These are phyloP conservation scores for Madurella fahalii DNA, from an alignment of 2,329 filamentous ascomycete genomes.

Conservation along the genomic window DNA sequence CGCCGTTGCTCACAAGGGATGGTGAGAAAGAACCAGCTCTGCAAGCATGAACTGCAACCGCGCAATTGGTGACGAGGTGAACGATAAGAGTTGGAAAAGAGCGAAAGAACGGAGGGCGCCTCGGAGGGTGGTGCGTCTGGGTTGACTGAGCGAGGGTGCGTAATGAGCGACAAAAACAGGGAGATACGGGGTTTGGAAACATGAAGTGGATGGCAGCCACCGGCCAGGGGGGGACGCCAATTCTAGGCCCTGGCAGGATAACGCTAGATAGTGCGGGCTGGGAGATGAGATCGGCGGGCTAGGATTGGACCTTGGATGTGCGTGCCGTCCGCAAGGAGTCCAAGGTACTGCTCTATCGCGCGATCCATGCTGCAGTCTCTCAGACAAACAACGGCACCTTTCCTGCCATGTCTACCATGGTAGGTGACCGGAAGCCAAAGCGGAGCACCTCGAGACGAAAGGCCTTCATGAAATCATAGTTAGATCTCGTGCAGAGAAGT, in stretches of 20 bases:
- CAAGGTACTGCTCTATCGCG: slow-evolving; percentile 3
- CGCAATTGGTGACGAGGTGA: background rate
- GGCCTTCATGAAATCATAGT: background rate
- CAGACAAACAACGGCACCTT: slow-evolving; percentile 9
- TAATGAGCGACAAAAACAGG: slow-evolving; percentile 24
- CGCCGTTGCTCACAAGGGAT: slow-evolving; percentile 14
- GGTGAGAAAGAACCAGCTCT: slow-evolving; percentile 6
- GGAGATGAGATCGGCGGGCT: slow-evolving; percentile 22
- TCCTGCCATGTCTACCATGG: background rate
- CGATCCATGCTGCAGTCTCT: background rate
- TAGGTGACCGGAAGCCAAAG: background rate
- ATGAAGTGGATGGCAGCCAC: background rate
- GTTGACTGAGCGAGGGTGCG: slow-evolving; percentile 8
- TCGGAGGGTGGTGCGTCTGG: slow-evolving; percentile 7
- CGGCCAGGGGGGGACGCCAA: slow-evolving; percentile 5
- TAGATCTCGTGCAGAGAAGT: no score
- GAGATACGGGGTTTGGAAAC: slow-evolving; percentile 12
- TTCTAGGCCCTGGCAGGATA: slow-evolving; percentile 11
- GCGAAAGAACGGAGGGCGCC: slow-evolving; percentile 11
- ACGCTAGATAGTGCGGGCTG: slow-evolving; percentile 19
- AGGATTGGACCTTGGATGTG: background rate
- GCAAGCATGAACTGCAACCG: slow-evolving; percentile 1
- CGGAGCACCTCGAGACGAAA: background rate
- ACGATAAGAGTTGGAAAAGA: slow-evolving; percentile 4
- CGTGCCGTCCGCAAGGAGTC: background rate